Conservation (phyloP, 2,329 filamentous ascomycete genomes). For the Neofusicoccum parvum region DNA sequence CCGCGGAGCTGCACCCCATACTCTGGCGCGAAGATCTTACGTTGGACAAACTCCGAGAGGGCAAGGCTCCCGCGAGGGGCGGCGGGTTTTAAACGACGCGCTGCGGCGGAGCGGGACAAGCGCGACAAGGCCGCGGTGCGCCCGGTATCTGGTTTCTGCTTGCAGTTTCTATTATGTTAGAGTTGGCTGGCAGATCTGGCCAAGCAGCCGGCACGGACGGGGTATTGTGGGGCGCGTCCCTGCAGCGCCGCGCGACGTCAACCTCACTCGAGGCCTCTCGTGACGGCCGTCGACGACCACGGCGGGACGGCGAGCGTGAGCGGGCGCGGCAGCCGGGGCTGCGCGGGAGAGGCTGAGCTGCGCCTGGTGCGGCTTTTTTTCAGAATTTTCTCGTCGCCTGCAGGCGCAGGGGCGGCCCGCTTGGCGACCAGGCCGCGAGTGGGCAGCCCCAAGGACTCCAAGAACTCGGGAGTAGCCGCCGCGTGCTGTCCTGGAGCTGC, state of each 20-base stretch:
- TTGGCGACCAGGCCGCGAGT: background rate
- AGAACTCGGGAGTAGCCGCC: constrained; percentile 1
- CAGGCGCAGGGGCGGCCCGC: background rate
- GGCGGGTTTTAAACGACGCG: constrained; percentile 5
- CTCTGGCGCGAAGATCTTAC: background rate
- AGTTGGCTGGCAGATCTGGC: constrained; percentile 13
- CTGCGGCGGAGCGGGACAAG: constrained; percentile 1
- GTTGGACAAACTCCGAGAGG: background rate
- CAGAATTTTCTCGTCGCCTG: background rate
- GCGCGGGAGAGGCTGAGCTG: constrained; percentile 2
- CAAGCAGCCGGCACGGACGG: constrained; percentile 13
- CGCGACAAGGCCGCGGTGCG: constrained; percentile 2
- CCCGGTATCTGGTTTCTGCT: constrained; percentile 14
- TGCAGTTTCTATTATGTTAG: constrained; percentile 16
- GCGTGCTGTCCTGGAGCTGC: background rate
- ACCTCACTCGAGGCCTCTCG: background rate
- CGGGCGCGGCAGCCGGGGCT: background rate
- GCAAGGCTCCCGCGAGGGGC: background rate
- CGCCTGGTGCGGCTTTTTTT: constrained; percentile 3
- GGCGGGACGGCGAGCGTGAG: background rate
- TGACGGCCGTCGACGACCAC: too few relatives aligned
- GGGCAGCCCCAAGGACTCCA: background rate
- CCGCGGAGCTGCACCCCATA: constrained; percentile 8
- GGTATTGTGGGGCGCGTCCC: constrained; percentile 10
- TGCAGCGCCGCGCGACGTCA: background rate